A percentile compares a stretch with the other conserved stretches of the same genome.
Conservation (phyloP, 225 moss, liverwort and hornwort species). For the Climacium dendroides region DNA sequence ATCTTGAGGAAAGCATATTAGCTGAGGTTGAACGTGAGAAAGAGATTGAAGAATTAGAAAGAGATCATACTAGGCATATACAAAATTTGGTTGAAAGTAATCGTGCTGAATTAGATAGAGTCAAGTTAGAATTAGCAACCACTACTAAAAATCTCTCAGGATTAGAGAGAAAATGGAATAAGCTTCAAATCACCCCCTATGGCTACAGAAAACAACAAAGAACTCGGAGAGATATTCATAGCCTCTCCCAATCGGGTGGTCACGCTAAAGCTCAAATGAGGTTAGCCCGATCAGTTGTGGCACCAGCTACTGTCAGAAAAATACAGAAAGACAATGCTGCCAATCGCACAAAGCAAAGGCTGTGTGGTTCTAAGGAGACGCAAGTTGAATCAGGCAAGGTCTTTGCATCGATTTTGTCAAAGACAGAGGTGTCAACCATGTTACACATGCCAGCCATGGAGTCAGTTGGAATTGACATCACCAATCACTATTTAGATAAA, state of each 20-base stretch:
- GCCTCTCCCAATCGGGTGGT: no score
- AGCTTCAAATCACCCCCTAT: no score
- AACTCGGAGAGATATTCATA: no score
- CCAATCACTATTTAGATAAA: neutral
- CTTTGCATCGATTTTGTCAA: neutral
- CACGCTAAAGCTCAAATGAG: no score
- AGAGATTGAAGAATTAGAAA: neutral
- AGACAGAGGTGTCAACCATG: neutral
- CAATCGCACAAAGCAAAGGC: neutral
- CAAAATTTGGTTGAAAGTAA: no score
- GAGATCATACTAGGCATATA: neutral
- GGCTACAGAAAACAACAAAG: no score
- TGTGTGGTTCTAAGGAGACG: neutral
- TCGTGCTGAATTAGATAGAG: no score
- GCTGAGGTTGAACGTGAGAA: accelerated
- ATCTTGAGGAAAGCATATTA: neutral
- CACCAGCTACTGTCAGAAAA: neutral
- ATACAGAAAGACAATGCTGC: neutral
- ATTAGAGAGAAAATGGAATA: neutral
- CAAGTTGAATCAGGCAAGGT: neutral
- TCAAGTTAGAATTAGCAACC: no score
- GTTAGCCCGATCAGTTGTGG: no score
- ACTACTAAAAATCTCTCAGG: accelerated
- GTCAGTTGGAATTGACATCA: neutral
- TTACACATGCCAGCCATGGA: neutral